Evolutionary conservation across 768 basidiomycete genomes (phyloP), one percentile per base, ranked within the genome.

Genomic region (Filobasidium floriforme): DNA sequence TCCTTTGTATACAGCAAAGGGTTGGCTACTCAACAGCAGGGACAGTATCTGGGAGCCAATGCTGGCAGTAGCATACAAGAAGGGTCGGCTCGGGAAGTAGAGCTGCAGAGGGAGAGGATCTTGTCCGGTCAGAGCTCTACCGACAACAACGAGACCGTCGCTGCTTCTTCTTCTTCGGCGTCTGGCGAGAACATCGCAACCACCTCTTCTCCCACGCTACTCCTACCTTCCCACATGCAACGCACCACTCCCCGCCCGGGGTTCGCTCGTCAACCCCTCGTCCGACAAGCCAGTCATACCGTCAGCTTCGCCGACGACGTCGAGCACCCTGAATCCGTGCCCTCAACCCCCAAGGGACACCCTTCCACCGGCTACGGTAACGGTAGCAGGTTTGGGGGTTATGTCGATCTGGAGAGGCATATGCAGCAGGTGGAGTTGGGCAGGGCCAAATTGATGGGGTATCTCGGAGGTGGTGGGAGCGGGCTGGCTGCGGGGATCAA

Each of bases 331-430:
- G 19, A 19, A 51, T 19, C 46, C 24, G 19, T 51, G 9, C 65
- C 65, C 7, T 41, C 51, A 1, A 66, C 65, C 2, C 65, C 65
- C 19, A 66, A 66, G 28, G 65, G 65, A 19, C 65, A 66, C 24
- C 65, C 65, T 10, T n/a, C 60, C 24, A 51, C 46, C 44, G 15
- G 22, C 2, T 22, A 15, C 29, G 60, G 55, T 22, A 54, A 51
- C 32, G 26, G 24, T n/a, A n/a, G n/a, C 2, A 14, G 65, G 19
- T 61, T 46, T 19, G 41, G 32, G 37, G 6, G 37, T 40, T 43
- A 60, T 18, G 29, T 60, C 1, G 59, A 37, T 12, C 4, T 60
- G 28, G 28, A 60, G 19, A 60, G n/a, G 59, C 59, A 57, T 29
- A 60, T 40, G 29, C 26, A 29, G 41, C 18, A 26, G 59, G 41